Conservation (phyloP, 2,329 filamentous ascomycete genomes). For the Saccharata proteae region DNA sequence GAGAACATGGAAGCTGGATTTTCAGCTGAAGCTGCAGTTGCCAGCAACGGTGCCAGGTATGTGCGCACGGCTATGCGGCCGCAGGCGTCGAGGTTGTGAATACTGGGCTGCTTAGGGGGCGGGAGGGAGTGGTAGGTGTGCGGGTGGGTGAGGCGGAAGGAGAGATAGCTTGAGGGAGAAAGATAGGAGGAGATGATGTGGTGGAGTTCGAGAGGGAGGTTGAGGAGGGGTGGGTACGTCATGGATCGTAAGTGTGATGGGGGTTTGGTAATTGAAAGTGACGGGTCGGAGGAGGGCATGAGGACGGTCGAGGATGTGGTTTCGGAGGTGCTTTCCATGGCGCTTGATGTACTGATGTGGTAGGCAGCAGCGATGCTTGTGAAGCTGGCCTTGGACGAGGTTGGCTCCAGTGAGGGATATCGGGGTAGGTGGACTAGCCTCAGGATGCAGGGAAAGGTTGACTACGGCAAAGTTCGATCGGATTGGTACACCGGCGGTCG, state of each 20-base stretch:
- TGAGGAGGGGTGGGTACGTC: constrained; percentile 13
- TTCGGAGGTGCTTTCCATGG: too few species aligned
- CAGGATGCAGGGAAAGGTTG: too few species aligned
- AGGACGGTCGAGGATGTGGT: too few species aligned
- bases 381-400: not conserved
- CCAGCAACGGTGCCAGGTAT: constrained; percentile 13
- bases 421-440: too few species aligned
- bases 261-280: too few species aligned
- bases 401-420: too few species aligned
- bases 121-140: constrained; percentile 19
- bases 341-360: too few species aligned
- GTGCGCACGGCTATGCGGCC: constrained; percentile 18
- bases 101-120: constrained; percentile 10
- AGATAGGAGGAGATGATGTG: constrained; percentile 22
- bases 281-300: too few species aligned
- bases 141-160: constrained; percentile 25
- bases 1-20: too few species aligned
- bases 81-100: constrained; percentile 14
- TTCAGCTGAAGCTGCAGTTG: not conserved
- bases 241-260: too few species aligned
- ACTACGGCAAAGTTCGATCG: too few species aligned
- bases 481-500: too few species aligned
- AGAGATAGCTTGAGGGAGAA: constrained; percentile 22
- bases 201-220: constrained; percentile 26
- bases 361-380: not conserved